Conservation (phyloP, 345 rosid species). For the Eucalyptus tenuipes region DNA sequence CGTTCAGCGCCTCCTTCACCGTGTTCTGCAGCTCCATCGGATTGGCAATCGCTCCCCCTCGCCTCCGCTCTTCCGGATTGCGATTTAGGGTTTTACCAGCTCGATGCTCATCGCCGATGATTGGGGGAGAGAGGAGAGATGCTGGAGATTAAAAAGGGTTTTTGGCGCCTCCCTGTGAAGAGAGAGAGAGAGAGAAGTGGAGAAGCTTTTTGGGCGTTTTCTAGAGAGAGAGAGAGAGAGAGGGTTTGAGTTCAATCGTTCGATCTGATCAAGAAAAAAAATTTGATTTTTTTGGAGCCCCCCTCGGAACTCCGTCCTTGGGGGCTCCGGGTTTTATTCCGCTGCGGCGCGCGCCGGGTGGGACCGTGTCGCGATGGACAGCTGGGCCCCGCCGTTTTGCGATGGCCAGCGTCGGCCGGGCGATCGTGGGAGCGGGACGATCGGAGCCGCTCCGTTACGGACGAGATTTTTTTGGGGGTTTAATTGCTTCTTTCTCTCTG, state of each 20-base stretch:
- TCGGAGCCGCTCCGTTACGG: background rate
- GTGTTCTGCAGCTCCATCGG: slow-evolving; percentile 78
- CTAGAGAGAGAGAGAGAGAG: background rate
- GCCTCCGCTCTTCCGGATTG: background rate
- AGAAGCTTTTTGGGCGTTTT: background rate
- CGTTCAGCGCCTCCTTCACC: slow-evolving; percentile 95
- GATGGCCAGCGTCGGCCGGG: background rate
- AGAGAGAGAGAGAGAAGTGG: background rate
- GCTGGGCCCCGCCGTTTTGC: background rate
- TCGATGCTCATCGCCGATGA: background rate
- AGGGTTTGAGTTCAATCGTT: background rate
- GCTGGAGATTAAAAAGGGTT: background rate
- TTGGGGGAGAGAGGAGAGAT: background rate
- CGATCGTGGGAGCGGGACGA: background rate
- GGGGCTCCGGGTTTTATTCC: background rate
- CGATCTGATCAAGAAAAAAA: background rate
- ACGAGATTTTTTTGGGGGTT: background rate
- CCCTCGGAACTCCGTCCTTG: background rate
- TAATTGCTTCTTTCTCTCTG: background rate
- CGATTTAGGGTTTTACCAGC: background rate
- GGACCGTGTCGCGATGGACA: background rate
- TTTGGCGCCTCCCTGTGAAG: background rate
- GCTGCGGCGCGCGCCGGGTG: background rate
- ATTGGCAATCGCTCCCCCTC: background rate
- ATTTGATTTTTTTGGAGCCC: background rate